phyloP scores from a whole-genome alignment of 805 yeast genomes.

The Myxozyma neglecta region DNA sequence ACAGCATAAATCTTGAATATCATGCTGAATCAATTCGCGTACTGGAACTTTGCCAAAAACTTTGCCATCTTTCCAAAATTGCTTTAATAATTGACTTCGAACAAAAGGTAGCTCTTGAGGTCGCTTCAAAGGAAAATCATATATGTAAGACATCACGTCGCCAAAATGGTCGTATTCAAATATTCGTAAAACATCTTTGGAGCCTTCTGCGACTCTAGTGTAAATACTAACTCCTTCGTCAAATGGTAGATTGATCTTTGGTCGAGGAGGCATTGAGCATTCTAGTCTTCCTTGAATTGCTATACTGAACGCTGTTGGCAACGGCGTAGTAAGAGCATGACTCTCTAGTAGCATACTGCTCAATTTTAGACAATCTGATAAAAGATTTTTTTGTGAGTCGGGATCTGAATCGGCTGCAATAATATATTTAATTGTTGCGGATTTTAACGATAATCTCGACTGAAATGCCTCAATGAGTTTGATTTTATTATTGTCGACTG shows the following conservation, averaged over 20 bases:
- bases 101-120: slow-evolving; percentile 26
- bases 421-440: background rate
- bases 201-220: slow-evolving; percentile 3
- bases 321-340: slow-evolving; percentile 1
- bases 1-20: slow-evolving; percentile 16
- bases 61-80: slow-evolving; percentile 2
- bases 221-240: slow-evolving; percentile 1
- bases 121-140: slow-evolving; percentile 6
- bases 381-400: background rate
- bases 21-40: slow-evolving; percentile 11
- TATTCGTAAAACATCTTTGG: background rate
- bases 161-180: slow-evolving; percentile 10
- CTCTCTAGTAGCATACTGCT: background rate
- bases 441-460: background rate
- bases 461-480: background rate
- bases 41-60: slow-evolving; percentile 12
- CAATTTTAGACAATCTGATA: background rate
- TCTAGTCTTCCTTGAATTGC: slow-evolving; percentile 30
- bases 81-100: slow-evolving; percentile 9
- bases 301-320: slow-evolving; percentile 22
- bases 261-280: slow-evolving; percentile 29
- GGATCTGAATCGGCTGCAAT: background rate
- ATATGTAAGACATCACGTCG: slow-evolving; percentile 12
- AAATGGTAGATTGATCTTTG: slow-evolving; percentile 1
- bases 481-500: background rate